These are phyloP conservation scores for Backusella macrospora DNA, from an alignment of 192 early-diverging fungal genomes.

Conservation along the genomic window DNA sequence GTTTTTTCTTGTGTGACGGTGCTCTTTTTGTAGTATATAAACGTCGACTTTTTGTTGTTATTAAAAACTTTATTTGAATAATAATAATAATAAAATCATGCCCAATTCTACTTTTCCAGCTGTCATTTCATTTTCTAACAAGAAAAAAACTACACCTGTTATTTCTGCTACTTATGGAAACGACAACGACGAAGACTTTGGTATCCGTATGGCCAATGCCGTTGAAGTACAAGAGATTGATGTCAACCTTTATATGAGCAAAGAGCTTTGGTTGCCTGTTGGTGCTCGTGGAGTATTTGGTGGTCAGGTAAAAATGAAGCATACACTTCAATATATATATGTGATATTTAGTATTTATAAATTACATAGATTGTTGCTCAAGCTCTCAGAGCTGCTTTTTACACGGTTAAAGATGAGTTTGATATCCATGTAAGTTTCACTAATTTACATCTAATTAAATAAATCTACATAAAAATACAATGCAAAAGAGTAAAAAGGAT, in stretches of 20 bases:
- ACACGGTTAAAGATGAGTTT: conserved; percentile 70
- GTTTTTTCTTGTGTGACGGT: conserved; percentile 2
- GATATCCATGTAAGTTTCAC: conserved; percentile 51
- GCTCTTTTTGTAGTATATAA: not conserved
- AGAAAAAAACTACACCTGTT: conserved; percentile 7
- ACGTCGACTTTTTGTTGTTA: not conserved
- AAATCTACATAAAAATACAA: no score
- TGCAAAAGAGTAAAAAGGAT: no score
- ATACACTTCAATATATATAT: not conserved
- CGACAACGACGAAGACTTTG: not conserved
- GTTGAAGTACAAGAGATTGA: conserved; percentile 65
- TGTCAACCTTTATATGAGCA: conserved; percentile 69
- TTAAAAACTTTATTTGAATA: not conserved
- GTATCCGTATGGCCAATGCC: conserved; percentile 34
- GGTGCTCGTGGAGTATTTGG: conserved; percentile 89
- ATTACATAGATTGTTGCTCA: conserved; percentile 43
- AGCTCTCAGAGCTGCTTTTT: conserved; percentile 75
- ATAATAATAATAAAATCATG: not conserved
- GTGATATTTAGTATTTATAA: not conserved
- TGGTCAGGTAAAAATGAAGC: conserved; percentile 44
- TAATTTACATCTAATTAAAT: not conserved
- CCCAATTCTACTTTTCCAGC: not conserved
- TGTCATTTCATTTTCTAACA: not conserved
- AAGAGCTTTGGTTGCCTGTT: conserved; percentile 77
- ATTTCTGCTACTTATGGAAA: not conserved